A percentile compares a stretch with the other conserved stretches of the same genome.
These are phyloP conservation scores for Starmerella vaccinii DNA, from an alignment of 805 yeast genomes.

Conservation along the genomic window DNA sequence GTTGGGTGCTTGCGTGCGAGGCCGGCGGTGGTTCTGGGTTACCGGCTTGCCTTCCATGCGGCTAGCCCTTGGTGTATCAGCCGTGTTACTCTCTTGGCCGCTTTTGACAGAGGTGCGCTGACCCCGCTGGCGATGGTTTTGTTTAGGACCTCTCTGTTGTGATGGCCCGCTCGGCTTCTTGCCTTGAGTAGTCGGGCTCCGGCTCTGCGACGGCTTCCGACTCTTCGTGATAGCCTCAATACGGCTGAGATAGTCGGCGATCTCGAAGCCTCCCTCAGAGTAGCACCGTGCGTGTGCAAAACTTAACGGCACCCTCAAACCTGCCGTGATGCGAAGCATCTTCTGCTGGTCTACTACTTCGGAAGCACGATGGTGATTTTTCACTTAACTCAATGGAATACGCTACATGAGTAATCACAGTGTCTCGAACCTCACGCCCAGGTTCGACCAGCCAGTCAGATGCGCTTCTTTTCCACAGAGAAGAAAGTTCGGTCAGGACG, in stretches of 20 bases:
- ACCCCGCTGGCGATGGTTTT: background rate
- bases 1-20: background rate
- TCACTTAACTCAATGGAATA: background rate
- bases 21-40: background rate
- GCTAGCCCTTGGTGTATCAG: background rate
- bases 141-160: background rate
- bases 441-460: too few relatives aligned
- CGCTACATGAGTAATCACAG: background rate
- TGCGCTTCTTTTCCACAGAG: too few relatives aligned
- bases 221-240: conserved; percentile 23
- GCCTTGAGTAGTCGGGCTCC: background rate
- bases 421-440: too few relatives aligned
- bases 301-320: background rate
- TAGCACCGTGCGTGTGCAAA: conserved; percentile 12
- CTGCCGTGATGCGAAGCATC: background rate
- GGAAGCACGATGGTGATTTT: background rate
- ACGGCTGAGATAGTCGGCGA: conserved; percentile 19
- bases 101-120: background rate
- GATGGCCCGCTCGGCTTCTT: background rate
- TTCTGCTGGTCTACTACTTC: background rate
- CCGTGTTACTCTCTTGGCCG: background rate
- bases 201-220: background rate
- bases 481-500: too few relatives aligned
- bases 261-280: conserved; percentile 21
- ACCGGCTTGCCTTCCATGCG: background rate